Evolutionary conservation across 2,329 filamentous ascomycete species (phyloP), one percentile per base, ranked within the genome.

Genomic region (Botrytis cinerea): DNA sequence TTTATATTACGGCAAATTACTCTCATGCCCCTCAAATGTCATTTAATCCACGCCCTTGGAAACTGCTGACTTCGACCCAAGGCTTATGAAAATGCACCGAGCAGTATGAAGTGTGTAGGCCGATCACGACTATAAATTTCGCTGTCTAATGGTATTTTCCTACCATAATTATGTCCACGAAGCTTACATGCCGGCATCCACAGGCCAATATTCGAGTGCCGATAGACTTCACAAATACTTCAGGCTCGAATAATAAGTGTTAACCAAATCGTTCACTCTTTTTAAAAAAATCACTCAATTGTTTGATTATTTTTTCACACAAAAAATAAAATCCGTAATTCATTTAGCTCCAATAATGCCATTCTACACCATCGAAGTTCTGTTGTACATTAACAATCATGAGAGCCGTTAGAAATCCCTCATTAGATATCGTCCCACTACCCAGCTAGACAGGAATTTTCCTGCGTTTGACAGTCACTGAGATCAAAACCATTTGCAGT

Each of bases 401-500:
- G 22, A 54, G 22, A 46, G 22, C 7, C 45, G 14, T 48, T 35
- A 5, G 20, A 8, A 38, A 38, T 16, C 12, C 20, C 22, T n/a
- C 38, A 43, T 25, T 7, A 6, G 32, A 35, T 10, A 25, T 10
- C 35, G 16, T 25, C 28, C 20, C 25, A 57, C 18, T 45, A 60
- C 4, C n/a, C 28, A 32, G 20, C 40, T 43, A 48, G 20, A 68
- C 79, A 80, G 46, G 67, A 57, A 72, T 73, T 60, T 62, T 79
- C 48, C 60, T 80, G 79, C 7, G 69, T 71, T 28, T 73, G 71
- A 59, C 78, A 80, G 59, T 78, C 77, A 3, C 62, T n/a, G 8
- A 79, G 35, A 14, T 64, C 73, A n/a, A 77, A 75, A 0, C 77
- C 78, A 4, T 48, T 51, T 4, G 76, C 74, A 2, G 48, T 76